Conservation (phyloP, 148 eudicot genomes). For the Camellia sinensis region DNA sequence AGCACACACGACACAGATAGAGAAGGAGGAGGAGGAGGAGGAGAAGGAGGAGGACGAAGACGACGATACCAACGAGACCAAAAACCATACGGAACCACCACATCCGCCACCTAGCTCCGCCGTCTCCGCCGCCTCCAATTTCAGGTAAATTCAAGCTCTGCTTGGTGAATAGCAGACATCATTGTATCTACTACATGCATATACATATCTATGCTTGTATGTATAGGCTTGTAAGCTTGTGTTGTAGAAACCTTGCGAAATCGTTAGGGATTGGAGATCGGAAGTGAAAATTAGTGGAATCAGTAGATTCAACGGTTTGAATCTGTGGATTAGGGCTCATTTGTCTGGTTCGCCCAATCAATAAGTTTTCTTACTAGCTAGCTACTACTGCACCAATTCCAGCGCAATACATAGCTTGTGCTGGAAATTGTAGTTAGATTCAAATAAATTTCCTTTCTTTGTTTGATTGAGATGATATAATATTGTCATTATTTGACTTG, state of each 20-base stretch:
- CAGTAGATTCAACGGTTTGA: background rate
- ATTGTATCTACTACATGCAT: background rate
- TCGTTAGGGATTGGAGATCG: slow-evolving; percentile 10
- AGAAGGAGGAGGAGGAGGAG: background rate
- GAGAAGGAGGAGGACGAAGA: background rate
- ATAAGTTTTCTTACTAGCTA: background rate
- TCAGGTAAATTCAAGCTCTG: background rate
- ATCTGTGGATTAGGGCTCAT: background rate
- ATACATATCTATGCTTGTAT: background rate
- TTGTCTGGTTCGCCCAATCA: background rate
- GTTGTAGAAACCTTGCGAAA: background rate
- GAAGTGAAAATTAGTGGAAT: background rate
- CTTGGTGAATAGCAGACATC: background rate
- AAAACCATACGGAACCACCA: background rate
- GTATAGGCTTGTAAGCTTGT: background rate
- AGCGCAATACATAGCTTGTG: background rate
- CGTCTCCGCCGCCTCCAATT: background rate
- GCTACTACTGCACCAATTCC: background rate
- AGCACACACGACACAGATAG: background rate
- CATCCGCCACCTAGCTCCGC: background rate
- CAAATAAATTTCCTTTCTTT: background rate
- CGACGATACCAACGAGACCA: background rate
- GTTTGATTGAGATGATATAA: background rate
- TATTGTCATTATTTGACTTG: background rate
- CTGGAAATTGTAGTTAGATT: background rate